phyloP scores from a whole-genome alignment of 176 grass and related monocot species.

The Dactylis glomerata region DNA sequence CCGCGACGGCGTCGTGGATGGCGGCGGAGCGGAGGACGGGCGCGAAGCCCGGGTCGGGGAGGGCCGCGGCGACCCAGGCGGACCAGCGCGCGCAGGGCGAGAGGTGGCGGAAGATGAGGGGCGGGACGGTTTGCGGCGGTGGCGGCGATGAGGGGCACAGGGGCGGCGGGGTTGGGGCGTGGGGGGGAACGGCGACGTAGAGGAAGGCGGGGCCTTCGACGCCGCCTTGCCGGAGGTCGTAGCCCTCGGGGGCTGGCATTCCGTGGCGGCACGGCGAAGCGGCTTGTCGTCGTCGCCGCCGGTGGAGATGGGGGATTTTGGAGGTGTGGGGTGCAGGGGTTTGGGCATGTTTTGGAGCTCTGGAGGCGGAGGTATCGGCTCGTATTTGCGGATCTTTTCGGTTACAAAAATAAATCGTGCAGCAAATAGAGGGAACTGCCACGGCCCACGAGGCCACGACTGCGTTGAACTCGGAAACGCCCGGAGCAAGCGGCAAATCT shows the following conservation, averaged over 20 bases:
- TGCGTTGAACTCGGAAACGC: too few relatives aligned
- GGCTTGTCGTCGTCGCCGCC: background rate
- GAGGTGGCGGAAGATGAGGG: conserved; percentile 32
- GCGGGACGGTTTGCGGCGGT: background rate
- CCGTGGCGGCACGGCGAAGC: background rate
- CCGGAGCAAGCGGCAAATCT: too few relatives aligned
- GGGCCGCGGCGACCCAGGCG: conserved; percentile 8
- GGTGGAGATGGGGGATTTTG: background rate
- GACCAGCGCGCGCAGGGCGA: conserved; percentile 25
- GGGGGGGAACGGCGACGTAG: background rate
- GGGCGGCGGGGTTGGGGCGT: background rate
- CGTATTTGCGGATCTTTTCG: too few relatives aligned
- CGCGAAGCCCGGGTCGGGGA: background rate
- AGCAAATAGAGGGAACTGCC: too few relatives aligned
- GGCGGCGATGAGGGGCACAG: background rate
- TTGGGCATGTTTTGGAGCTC: background rate
- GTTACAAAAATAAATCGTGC: too few relatives aligned
- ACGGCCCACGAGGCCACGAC: too few relatives aligned
- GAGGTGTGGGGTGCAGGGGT: background rate
- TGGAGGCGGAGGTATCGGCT: too few relatives aligned
- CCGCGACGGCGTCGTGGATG: conserved; percentile 25
- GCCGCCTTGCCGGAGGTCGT: conserved; percentile 1
- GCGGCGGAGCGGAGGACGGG: conserved; percentile 2
- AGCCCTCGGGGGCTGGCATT: background rate
- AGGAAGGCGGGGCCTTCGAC: background rate